phyloP scores from a whole-genome alignment of 1,139 yeast species.

The Spencermartinsiella ligniputridi region DNA sequence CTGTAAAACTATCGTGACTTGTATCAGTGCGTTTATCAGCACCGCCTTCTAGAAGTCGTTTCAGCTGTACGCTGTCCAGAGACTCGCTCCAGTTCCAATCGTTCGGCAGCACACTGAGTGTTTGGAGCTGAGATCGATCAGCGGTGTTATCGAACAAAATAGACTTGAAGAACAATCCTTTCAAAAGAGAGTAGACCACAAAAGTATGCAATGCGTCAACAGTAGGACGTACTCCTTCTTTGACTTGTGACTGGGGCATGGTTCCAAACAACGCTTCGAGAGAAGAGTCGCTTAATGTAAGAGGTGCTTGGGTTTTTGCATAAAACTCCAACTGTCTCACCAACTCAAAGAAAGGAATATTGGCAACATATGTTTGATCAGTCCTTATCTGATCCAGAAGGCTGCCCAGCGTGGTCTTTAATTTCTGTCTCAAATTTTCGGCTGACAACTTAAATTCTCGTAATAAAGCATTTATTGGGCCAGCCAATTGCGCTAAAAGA shows the following conservation, averaged over 20 bases:
- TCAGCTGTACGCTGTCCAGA: conserved; percentile 3
- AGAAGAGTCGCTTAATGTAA: too few species aligned
- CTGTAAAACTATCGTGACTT: conserved; percentile 9
- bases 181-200: conserved; percentile 8
- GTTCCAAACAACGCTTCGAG: too few species aligned
- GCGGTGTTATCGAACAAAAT: conserved; percentile 5
- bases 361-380: conserved; percentile 1
- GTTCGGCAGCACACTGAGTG: conserved; percentile 9
- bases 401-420: not conserved
- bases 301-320: too few species aligned
- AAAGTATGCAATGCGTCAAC: conserved; percentile 3
- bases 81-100: conserved; percentile 5
- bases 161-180: conserved; percentile 17
- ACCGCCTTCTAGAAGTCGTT: conserved; percentile 4
- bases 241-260: too few species aligned
- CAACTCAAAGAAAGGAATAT: conserved; percentile 24
- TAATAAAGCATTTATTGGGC: not conserved
- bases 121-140: conserved; percentile 5
- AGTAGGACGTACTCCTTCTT: not conserved
- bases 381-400: not conserved
- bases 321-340: conserved; percentile 15
- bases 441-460: not conserved
- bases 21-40: conserved; percentile 3
- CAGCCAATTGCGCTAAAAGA: not conserved
- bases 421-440: not conserved